Evolutionary conservation across 805 yeast species (phyloP), one percentile per base, ranked within the genome.

Genomic region (Wickerhamiella azymoides): DNA sequence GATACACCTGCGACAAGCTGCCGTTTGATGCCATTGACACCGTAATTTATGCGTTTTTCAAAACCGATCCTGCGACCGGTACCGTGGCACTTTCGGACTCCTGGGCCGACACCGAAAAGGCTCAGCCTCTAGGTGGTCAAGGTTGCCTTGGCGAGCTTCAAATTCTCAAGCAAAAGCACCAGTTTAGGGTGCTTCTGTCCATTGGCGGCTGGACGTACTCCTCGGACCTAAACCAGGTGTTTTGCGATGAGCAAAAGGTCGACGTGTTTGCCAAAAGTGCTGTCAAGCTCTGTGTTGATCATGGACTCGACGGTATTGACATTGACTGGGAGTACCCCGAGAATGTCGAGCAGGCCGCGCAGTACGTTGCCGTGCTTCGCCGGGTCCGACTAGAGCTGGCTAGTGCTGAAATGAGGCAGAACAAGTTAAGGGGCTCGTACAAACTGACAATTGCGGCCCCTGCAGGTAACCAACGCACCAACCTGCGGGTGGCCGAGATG

Each of bases 251-350:
- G 0, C 44, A 38, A 1, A 65, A 62, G 40, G 50, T 78, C 7
- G 56, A 58, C 1, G 57, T 37, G 0, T 84, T 88, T 59, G 72
- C 77, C 2, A 43, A 56, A 1, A 67, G 80, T 0, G 64, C 77
- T 0, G 65, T 74, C 0, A 59, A 62, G 0, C 60, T 73, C 19
- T 66, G 84, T 59, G 47, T 61, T 2, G 62, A 68, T 19, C 73
- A 74, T 57, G 79, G 81, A 0, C 78, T 92, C 56, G 96, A 92
- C 60, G 97, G 98, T 0, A 65, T 89, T 39, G 97, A 92, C 61
- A 64, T 89, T 25, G 98, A 89, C 63, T 89, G 96, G 96, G 98
- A 89, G 62, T 89, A 78, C 56, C 95, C 96, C 0, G 58, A 61
- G 7, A 67, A 60, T 36, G 55, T 57, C 3, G 56, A 58, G 0